Percentiles rank a stretch among this genome's conserved stretches.
Evolutionary conservation across 441 rosid genomes (phyloP).

Genomic region (Erysimum cheiri): DNA sequence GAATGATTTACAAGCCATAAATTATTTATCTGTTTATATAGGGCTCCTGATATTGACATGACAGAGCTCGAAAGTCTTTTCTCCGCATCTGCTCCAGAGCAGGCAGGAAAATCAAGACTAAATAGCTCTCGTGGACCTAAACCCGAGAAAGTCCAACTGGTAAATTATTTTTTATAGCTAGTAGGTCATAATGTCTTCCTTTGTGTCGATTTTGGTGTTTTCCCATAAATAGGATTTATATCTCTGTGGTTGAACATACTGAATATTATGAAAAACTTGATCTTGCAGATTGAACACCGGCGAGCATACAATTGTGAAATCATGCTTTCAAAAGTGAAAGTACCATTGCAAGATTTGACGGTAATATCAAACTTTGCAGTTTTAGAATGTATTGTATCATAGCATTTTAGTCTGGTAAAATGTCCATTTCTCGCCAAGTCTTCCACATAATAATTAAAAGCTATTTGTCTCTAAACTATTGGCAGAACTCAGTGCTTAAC

Average conservation of each 20-base stretch:
- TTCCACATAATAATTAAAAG: constrained; percentile 1
- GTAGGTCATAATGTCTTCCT: constrained; percentile 10
- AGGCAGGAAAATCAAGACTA: constrained; percentile 50
- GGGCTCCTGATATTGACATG: constrained; percentile 97
- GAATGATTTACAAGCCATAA: constrained; percentile 14
- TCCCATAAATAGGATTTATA: not conserved
- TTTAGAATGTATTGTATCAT: constrained; percentile 30
- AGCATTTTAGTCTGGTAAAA: constrained; percentile 6
- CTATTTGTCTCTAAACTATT: constrained; percentile 28
- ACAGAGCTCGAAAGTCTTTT: constrained; percentile 93
- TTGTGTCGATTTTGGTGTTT: constrained; percentile 5
- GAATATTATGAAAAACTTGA: constrained; percentile 18
- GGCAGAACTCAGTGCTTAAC: constrained; percentile 76
- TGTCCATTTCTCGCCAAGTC: constrained; percentile 7
- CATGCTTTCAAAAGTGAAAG: constrained; percentile 98
- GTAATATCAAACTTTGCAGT: constrained; percentile 52
- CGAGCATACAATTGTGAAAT: constrained; percentile 98
- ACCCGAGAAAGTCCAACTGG: constrained; percentile 95
- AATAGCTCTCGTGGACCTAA: constrained; percentile 61
- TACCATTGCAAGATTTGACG: constrained; percentile 81
- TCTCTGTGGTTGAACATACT: constrained; percentile 6
- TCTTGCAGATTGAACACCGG: constrained; percentile 83
- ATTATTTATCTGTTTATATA: constrained; percentile 39
- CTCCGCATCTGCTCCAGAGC: constrained; percentile 74
- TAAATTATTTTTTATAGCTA: constrained; percentile 41